A percentile compares a stretch with the other conserved stretches of the same genome.
Conservation (phyloP, 768 basidiomycete species). For the Pulveroboletus ravenelii region DNA sequence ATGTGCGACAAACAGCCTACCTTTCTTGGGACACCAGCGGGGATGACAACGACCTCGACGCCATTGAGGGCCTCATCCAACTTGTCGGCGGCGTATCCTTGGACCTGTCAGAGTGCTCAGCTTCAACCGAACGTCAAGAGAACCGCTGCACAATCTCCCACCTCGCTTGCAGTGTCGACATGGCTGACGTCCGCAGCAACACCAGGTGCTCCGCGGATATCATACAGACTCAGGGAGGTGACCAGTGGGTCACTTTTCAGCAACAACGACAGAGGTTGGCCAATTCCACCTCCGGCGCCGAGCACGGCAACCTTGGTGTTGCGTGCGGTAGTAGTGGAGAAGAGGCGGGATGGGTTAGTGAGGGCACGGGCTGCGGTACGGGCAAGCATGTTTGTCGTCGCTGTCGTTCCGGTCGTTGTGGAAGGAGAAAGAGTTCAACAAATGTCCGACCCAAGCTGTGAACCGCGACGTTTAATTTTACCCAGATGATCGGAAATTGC, state of each 20-base stretch:
- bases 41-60: conserved; percentile 91
- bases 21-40: conserved; percentile 99
- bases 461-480: conserved; percentile 4
- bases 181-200: conserved; percentile 98
- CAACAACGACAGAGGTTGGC: conserved; percentile 85
- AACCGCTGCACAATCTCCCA: conserved; percentile 31
- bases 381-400: conserved; percentile 54
- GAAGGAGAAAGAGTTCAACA: conserved; percentile 3
- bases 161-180: conserved; percentile 85
- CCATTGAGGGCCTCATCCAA: conserved; percentile 88
- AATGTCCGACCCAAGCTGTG: not conserved
- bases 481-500: conserved; percentile 10
- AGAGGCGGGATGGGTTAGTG: conserved; percentile 54
- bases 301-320: conserved; percentile 91
- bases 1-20: conserved; percentile 23
- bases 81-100: conserved; percentile 78
- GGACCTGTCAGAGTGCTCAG: conserved; percentile 48
- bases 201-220: conserved; percentile 43
- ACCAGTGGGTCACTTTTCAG: conserved; percentile 92
- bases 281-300: conserved; percentile 98
- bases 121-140: not conserved
- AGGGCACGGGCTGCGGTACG: conserved; percentile 59
- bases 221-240: conserved; percentile 65
- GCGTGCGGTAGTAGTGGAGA: conserved; percentile 70
- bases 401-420: conserved; percentile 6